Evolutionary conservation across 345 rosid genomes (phyloP).

Genomic region (Acer negundo): DNA sequence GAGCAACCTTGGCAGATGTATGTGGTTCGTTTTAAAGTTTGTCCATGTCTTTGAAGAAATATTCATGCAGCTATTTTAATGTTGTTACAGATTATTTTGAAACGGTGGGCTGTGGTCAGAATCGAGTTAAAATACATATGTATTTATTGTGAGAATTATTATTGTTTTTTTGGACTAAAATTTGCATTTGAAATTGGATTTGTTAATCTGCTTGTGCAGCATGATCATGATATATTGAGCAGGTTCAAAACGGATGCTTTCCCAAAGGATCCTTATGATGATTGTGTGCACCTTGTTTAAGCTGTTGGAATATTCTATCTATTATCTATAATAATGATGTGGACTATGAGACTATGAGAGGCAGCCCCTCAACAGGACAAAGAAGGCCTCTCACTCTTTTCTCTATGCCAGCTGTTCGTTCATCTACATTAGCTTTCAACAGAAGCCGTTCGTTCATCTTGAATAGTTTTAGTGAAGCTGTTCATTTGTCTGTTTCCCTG

Average conservation of each 20-base stretch:
- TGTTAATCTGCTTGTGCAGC: not conserved
- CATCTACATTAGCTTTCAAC: not conserved
- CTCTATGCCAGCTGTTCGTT: not conserved
- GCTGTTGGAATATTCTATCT: too few species aligned
- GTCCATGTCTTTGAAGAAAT: not conserved
- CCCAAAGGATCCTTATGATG: not conserved
- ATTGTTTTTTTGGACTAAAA: not conserved
- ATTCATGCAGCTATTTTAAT: not conserved
- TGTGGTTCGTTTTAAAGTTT: not conserved
- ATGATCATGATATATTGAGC: not conserved
- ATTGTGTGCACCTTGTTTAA: not conserved
- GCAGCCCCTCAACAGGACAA: not conserved
- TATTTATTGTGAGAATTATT: not conserved
- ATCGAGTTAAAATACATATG: not conserved
- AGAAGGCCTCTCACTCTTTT: not conserved
- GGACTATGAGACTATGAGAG: not conserved
- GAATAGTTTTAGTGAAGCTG: too few species aligned
- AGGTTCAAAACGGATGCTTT: not conserved
- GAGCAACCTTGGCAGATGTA: not conserved
- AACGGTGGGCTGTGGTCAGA: not conserved
- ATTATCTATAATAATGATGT: not conserved
- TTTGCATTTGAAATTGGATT: constrained; percentile 2
- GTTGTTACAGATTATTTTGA: not conserved
- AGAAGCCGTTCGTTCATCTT: too few species aligned
- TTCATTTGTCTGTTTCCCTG: too few species aligned